Base-by-base conservation (phyloP, 192 early-diverging fungal species). In the Spizellomyces sp. region DNA sequence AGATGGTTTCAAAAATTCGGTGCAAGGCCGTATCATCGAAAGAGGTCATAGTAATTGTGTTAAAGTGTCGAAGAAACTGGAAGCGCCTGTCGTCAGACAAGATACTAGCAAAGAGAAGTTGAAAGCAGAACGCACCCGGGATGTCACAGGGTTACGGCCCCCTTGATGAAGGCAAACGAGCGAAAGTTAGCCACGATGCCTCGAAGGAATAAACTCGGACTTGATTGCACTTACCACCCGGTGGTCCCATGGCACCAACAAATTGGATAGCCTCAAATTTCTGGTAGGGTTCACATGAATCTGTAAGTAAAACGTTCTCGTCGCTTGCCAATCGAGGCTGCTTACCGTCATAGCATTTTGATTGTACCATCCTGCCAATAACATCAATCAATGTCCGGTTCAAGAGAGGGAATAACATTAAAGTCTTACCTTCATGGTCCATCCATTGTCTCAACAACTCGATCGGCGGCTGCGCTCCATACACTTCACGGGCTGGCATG, bases 401-500 rank as follows among this genome's bases (percentile, higher is more conserved):
- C 17, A 54, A 19, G 50, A 54, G 12, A 19, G 17, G 50, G n/a
- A 12, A 12, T 17, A 4, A 4, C 1, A 22, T 36, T 12, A 48
- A 46, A n/a, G 48, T 5, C 17, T 27, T 61, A 61, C 59, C 64
- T n/a, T 67, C 75, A 59, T 86, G 83, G 48, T 87, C 86, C 86
- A 87, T 87, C 84, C 84, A 87, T 75, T 87, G 86, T 41, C 86
- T 27, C 19, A 87, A 58, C 43, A 87, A 66, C 67, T 87, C 86
- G 48, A 87, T 87, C n/a, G 86, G 86, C 14, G 86, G 86, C 61
- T 87, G 86, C 7, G 86, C 86, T 8, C 86, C 86, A 63, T 87
- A 87, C 50, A 65, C 58, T 66, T 87, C 86, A 27, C 82, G 69
- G 14, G 84, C 81, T 8, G 86, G 86, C 86, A 87, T 87, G 77